These are phyloP conservation scores for Podosphaera leucotricha DNA, from an alignment of 2,329 filamentous ascomycete species.

Conservation along the genomic window DNA sequence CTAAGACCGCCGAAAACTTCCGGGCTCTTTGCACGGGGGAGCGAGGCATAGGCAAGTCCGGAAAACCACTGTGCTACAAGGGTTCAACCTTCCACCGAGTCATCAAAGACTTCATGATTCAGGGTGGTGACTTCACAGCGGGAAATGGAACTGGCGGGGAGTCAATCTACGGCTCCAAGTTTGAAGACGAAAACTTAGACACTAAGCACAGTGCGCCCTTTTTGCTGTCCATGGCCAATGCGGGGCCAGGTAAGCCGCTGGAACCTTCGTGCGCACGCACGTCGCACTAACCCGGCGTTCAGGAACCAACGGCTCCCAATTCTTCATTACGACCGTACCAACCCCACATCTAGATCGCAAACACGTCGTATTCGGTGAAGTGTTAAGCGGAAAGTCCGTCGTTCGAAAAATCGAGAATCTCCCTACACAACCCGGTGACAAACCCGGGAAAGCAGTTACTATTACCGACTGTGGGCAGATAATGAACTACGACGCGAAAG, in stretches of 20 bases:
- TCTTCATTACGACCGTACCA: constrained; percentile 91
- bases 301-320: constrained; percentile 92
- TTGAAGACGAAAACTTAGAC: constrained; percentile 88
- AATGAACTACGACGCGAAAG: constrained; percentile 40
- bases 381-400: constrained; percentile 76
- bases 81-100: constrained; percentile 83
- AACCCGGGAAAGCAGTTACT: constrained; percentile 46
- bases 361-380: constrained; percentile 93
- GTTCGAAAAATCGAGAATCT: constrained; percentile 79
- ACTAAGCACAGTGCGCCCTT: constrained; percentile 83
- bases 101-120: constrained; percentile 98
- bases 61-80: constrained; percentile 83
- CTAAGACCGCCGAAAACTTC: constrained; percentile 94
- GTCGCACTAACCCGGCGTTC: not conserved
- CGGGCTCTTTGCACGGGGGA: constrained; percentile 83
- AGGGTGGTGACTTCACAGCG: constrained; percentile 89
- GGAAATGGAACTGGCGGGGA: constrained; percentile 91
- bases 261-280: too few species aligned
- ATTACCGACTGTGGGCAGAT: constrained; percentile 78
- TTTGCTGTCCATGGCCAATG: constrained; percentile 93
- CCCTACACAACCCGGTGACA: constrained; percentile 50
- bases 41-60: constrained; percentile 60
- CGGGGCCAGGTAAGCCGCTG: constrained; percentile 47
- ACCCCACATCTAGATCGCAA: constrained; percentile 89
- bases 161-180: constrained; percentile 93